Evolutionary conservation across 257 asterid species (phyloP), one percentile per base, ranked within the genome.

Genomic region (Ophiorrhiza pumila): DNA sequence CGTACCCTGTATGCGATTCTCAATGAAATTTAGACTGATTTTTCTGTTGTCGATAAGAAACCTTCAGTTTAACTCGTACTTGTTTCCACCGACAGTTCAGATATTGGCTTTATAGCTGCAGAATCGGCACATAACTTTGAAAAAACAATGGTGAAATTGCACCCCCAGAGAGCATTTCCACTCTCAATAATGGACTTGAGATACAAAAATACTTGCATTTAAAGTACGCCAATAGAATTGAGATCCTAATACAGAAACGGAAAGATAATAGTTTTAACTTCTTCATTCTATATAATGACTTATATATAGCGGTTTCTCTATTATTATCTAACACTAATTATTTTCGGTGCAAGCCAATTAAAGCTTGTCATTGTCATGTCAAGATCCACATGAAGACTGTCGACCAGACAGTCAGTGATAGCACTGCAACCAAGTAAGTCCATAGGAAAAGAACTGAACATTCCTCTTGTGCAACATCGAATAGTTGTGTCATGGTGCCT

Each of bases 401-500:
- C 18, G 98, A 95, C 99, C 99, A 95, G 1, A 81, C 81, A 8
- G 99, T 90, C 70, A 95, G 89, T 29, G 96, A 85, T 55, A 90
- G 34, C 8, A 91, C 93, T 32, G 98, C 96, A 59, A 80, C 85
- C 42, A 92, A 42, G 79, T 95, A 95, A 11, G 96, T 90, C 99
- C 99, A 95, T 8, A 95, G 80, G 76, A 92, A 78, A 34, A 95
- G 79, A 65, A 95, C 86, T 2, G 99, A 86, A 74, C 97, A 90
- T 76, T 95, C 99, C 58, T 89, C 97, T 78, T 95, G 91, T 37
- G 96, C 99, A 35, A 95, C 98, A 61, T 89, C 95, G 75, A 90
- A 83, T 3, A 95, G 82, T 34, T 95, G 95, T 37, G 99, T 83
- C 98, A 95, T 95, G 5, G 99, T 95, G 59, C 96, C 98, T 92